Conservation (phyloP, 2,329 filamentous ascomycete genomes). For the Chalaropsis ovoidea region DNA sequence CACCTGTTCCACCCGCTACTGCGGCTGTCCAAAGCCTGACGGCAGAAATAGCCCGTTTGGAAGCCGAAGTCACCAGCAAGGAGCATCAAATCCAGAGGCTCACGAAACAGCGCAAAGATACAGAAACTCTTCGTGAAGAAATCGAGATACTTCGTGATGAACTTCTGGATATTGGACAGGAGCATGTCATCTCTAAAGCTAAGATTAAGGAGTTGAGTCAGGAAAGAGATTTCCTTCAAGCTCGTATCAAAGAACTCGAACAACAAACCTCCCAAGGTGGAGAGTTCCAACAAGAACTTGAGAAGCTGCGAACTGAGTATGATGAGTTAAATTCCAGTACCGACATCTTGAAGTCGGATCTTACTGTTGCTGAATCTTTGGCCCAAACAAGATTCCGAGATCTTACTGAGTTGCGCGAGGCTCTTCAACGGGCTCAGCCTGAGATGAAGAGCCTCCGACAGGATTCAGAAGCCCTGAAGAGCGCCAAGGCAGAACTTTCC, state of each 20-base stretch:
- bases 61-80: slow-evolving; percentile 50
- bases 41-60: slow-evolving; percentile 42
- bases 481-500: slow-evolving; percentile 62
- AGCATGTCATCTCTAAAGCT: slow-evolving; percentile 75
- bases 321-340: slow-evolving; percentile 62
- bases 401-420: slow-evolving; percentile 65
- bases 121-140: slow-evolving; percentile 73
- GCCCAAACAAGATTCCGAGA: slow-evolving; percentile 84
- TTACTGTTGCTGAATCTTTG: slow-evolving; percentile 75
- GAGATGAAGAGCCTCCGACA: slow-evolving; percentile 70
- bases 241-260: slow-evolving; percentile 54
- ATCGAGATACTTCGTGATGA: slow-evolving; percentile 76
- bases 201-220: slow-evolving; percentile 51
- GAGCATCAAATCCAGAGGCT: slow-evolving; percentile 64
- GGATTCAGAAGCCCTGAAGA: slow-evolving; percentile 65
- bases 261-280: slow-evolving; percentile 46
- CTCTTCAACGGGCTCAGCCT: slow-evolving; percentile 74
- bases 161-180: slow-evolving; percentile 65
- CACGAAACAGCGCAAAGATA: slow-evolving; percentile 58
- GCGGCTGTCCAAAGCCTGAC: slow-evolving; percentile 34
- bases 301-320: slow-evolving; percentile 38
- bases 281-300: slow-evolving; percentile 14
- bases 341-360: slow-evolving; percentile 63
- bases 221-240: slow-evolving; percentile 43
- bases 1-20: slow-evolving; percentile 26